Evolutionary conservation across 140 eudicot species (phyloP).

Genomic region (Oenanthe javanica): DNA sequence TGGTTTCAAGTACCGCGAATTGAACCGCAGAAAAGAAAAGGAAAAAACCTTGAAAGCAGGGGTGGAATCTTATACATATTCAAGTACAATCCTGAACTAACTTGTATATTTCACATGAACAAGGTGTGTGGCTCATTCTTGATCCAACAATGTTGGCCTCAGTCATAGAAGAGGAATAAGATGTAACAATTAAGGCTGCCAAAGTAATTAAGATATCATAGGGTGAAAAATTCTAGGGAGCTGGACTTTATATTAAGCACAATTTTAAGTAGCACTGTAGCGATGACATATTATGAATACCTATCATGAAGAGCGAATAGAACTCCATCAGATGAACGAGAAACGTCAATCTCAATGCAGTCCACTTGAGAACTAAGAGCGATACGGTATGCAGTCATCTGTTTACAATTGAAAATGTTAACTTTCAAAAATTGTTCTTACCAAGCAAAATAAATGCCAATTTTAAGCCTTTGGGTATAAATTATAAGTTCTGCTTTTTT

Average conservation of each 20-base stretch:
- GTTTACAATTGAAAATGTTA: constrained; percentile 11
- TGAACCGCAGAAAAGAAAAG: too few species aligned
- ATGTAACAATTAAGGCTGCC: too few species aligned
- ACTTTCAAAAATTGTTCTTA: background rate
- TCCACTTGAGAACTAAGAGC: constrained; percentile 78
- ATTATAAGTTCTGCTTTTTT: background rate
- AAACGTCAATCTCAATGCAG: constrained; percentile 95
- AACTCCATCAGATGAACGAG: constrained; percentile 93
- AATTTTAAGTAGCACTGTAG: background rate
- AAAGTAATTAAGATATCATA: too few species aligned
- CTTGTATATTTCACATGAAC: background rate
- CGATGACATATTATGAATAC: constrained; percentile 20
- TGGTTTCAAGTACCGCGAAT: too few species aligned
- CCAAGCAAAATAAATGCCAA: background rate
- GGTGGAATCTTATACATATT: too few species aligned
- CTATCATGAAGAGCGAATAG: constrained; percentile 95
- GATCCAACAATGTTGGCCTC: background rate
- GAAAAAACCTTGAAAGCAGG: too few species aligned
- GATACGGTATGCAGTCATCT: constrained; percentile 74
- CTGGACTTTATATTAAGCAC: background rate
- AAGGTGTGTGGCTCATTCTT: background rate
- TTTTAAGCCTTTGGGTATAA: background rate
- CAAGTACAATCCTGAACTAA: too few species aligned
- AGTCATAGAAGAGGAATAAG: too few species aligned
- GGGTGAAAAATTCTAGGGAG: background rate